Evolutionary conservation across 495 filamentous ascomycete species (phyloP).

Genomic region (Penicillium ochrochloron): DNA sequence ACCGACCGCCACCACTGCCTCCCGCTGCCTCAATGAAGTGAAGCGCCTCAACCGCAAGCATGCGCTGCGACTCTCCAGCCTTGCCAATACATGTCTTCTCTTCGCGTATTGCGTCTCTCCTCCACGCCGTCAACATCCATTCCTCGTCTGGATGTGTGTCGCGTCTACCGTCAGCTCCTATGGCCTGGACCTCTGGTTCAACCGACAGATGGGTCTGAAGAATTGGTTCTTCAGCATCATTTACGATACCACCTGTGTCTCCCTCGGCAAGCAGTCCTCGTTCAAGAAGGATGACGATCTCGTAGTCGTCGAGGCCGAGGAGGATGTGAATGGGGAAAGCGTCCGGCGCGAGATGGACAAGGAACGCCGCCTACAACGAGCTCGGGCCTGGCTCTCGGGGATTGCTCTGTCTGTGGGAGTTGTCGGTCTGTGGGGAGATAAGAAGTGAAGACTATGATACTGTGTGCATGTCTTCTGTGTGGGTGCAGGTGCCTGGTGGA

Average conservation of each 20-base stretch:
- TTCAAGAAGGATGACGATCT: constrained; percentile 72
- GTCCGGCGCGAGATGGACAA: constrained; percentile 71
- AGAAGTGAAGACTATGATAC: constrained; percentile 29
- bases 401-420: constrained; percentile 75
- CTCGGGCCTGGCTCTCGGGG: constrained; percentile 64
- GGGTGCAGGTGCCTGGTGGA: neutral
- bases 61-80: constrained; percentile 60
- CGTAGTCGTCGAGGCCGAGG: constrained; percentile 58
- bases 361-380: constrained; percentile 63
- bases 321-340: constrained; percentile 79
- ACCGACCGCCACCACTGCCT: constrained; percentile 68
- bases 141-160: constrained; percentile 77
- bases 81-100: constrained; percentile 66
- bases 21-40: constrained; percentile 66
- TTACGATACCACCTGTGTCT: constrained; percentile 35
- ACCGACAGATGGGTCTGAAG: constrained; percentile 41
- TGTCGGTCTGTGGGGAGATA: constrained; percentile 90
- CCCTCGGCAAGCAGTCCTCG: constrained; percentile 19
- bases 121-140: constrained; percentile 73
- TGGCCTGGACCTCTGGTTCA: constrained; percentile 59
- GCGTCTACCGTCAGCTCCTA: constrained; percentile 59
- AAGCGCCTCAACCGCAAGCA: constrained; percentile 62
- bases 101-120: constrained; percentile 78
- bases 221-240: constrained; percentile 33
- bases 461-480: neutral